Evolutionary conservation across 495 filamentous ascomycete species (phyloP).

Genomic region (Neurospora sp.): DNA sequence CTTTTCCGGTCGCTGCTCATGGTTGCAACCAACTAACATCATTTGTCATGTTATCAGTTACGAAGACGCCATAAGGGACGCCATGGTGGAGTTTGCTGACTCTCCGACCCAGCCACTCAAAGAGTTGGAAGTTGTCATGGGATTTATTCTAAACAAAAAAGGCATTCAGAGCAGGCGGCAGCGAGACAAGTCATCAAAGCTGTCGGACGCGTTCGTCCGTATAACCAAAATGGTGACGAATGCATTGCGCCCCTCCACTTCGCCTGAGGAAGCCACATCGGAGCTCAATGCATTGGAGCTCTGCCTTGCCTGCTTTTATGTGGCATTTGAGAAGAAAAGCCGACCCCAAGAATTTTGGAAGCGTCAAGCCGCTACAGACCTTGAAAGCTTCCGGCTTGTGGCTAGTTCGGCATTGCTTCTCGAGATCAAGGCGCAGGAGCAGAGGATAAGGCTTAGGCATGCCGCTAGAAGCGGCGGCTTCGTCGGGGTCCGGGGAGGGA

Average conservation of each 20-base stretch:
- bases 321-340: slow-evolving; percentile 4
- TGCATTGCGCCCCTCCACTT: slow-evolving; percentile 22
- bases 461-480: not conserved
- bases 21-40: not conserved
- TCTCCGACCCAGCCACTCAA: slow-evolving; percentile 46
- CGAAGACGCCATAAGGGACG: slow-evolving; percentile 46
- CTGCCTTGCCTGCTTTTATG: slow-evolving; percentile 29
- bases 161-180: slow-evolving; percentile 50
- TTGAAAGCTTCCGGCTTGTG: slow-evolving; percentile 32
- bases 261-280: not conserved
- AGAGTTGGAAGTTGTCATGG: slow-evolving; percentile 70
- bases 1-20: not conserved
- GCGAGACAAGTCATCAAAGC: slow-evolving; percentile 47
- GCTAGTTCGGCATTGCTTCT: slow-evolving; percentile 27
- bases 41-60: slow-evolving; percentile 39
- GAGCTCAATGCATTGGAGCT: slow-evolving; percentile 23
- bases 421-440: slow-evolving; percentile 20
- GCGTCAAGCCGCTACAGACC: slow-evolving; percentile 6
- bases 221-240: slow-evolving; percentile 36
- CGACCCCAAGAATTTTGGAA: not conserved
- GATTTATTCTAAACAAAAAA: slow-evolving; percentile 56
- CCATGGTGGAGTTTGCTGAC: slow-evolving; percentile 49
- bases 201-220: slow-evolving; percentile 53
- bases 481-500: not conserved
- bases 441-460: not conserved